Evolutionary conservation across 2,329 filamentous ascomycete species (phyloP), one percentile per base, ranked within the genome.

Genomic region (Arthrinium phaeospermum): DNA sequence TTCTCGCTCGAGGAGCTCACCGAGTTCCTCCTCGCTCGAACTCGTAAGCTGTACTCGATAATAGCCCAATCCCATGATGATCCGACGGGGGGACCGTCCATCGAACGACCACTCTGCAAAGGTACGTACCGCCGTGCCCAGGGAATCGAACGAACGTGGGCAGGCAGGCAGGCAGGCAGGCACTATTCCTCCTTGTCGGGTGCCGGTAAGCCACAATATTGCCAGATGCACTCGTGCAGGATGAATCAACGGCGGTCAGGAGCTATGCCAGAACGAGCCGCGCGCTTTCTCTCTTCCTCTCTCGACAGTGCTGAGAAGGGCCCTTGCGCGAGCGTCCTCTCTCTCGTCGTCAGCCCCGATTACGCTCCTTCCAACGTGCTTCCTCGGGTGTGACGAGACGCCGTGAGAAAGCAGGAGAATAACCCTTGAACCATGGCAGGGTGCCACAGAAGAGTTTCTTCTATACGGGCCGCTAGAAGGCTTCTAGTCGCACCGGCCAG

Each of bases 201-300:
- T 61, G 53, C 34, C 22, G 57, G 34, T 41, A 64, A 64, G 57
- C 57, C 57, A 64, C 57, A 64, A 64, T 37, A 64, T 64, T 64
- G 34, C 19, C 57, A 64, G 30, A 64, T 64, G 57, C 57, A 64
- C 34, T 19, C 30, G 57, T 41, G 57, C 57, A 64, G 57, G 41
- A 41, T 41, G 57, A 64, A 24, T 24, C 57, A 41, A 64, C 57
- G 57, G 30, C 57, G 34, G 57, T 22, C 30, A 64, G 34, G 41
- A 64, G 57, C 30, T 37, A n/a, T 41, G 4, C 57, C 57, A 14
- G 22, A 41, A 41, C 57, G 13, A 64, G 34, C 34, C 34, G 1
- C 37, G 8, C 37, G 37, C 37, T 8, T 8, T 37, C 37, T 3
- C 37, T 37, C 37, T 37, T 8, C 10, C 8, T 41, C 37, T 64